phyloP scores from a whole-genome alignment of 176 grass and related monocot species.

The Oryza coarctata region DNA sequence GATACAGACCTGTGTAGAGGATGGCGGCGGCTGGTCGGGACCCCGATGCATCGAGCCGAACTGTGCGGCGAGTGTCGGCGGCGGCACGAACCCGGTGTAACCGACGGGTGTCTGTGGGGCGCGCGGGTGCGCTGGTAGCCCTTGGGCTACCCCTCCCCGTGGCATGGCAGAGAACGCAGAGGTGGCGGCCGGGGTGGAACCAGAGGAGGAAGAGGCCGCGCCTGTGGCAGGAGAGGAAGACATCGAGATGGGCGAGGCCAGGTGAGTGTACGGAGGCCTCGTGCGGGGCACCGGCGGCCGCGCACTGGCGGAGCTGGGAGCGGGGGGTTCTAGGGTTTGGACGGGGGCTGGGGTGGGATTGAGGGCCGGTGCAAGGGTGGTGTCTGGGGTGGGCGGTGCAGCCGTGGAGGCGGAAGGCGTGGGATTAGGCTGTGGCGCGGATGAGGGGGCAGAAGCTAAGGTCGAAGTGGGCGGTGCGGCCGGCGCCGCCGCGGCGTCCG shows the following conservation, averaged over 20 bases:
- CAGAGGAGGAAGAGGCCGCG: conserved; percentile 17
- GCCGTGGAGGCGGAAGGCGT: background rate
- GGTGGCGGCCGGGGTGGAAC: conserved; percentile 17
- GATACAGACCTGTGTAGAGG: conserved; percentile 56
- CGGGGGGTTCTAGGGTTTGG: conserved; percentile 44
- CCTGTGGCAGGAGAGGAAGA: conserved; percentile 43
- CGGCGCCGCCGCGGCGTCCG: conserved; percentile 17
- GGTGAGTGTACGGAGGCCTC: conserved; percentile 54
- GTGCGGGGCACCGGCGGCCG: conserved; percentile 35
- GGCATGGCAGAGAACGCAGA: conserved; percentile 22
- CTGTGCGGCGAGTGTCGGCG: conserved; percentile 53
- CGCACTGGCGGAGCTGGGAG: background rate
- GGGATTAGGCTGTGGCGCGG: conserved; percentile 6
- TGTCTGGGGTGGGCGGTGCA: conserved; percentile 3
- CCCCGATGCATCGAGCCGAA: conserved; percentile 55
- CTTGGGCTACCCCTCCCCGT: conserved; percentile 46
- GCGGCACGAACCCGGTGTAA: conserved; percentile 53
- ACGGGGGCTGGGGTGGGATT: conserved; percentile 8
- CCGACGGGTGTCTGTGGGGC: conserved; percentile 43
- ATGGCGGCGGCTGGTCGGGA: conserved; percentile 43
- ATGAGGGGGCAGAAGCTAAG: background rate
- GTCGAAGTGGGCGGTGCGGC: conserved; percentile 18
- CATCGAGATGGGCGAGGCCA: conserved; percentile 44
- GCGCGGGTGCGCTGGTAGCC: conserved; percentile 51
- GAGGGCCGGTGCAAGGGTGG: conserved; percentile 21